Evolutionary conservation across 805 yeast species (phyloP), one percentile per base, ranked within the genome.

Genomic region (Kuraishia hungarica): DNA sequence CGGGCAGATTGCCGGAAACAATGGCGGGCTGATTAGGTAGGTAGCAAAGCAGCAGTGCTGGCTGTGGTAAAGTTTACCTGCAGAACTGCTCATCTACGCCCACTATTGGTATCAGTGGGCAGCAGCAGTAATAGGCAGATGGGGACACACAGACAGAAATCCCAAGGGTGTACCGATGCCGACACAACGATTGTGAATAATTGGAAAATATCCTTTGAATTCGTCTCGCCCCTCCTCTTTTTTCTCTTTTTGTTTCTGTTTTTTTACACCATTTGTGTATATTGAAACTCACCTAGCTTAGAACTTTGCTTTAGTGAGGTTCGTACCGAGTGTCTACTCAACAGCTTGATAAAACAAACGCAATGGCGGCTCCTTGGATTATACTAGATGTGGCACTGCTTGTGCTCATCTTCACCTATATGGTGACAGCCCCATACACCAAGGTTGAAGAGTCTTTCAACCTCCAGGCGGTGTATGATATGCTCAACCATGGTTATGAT

Each of bases 401-500:
- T 21, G 73, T 70, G 2, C 66, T 78, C 5, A 75, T 87, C 11
- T 66, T 75, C 1, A 68, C 70, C 51, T 83, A 85, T 64, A 61
- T 87, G 57, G 59, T 73, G 11, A 61, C 80, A 1, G 78, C 97
- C 0, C 97, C 97, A 0, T 89, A 73, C 68, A 86, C 97, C 1
- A 93, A 93, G 69, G 97, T 93, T 0, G 97, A 93, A 67, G 98
- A 93, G 67, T 89, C 97, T 28, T 93, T 93, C 75, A 89, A 86
- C 61, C 73, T 89, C 50, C 97, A 93, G 63, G 97, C 97, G 0
- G 75, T 89, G 48, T 91, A 92, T 64, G 97, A 93, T 63, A 74
- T 91, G 49, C 59, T 89, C 52, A 77, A 79, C 59, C 77, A 82
- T 64, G 97, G 97, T 1, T 59, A 72, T 1, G 69, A 73, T 47